A percentile compares a stretch with the other conserved stretches of the same genome.
phyloP scores from a whole-genome alignment of 2,329 filamentous ascomycete genomes.

The Daldinia sp. region DNA sequence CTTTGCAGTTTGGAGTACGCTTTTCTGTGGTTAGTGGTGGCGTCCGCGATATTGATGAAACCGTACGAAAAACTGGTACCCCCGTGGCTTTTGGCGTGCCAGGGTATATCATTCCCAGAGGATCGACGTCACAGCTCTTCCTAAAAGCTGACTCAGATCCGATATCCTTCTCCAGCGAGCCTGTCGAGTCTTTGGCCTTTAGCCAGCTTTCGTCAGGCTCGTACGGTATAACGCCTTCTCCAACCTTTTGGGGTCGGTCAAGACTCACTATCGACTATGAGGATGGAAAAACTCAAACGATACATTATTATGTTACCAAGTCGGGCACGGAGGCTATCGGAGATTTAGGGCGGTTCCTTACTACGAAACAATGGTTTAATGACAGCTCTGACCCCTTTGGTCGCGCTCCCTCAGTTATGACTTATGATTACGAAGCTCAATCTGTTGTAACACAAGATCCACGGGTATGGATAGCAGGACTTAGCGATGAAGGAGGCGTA shows the following conservation, averaged over 20 bases:
- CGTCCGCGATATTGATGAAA: constrained; percentile 57
- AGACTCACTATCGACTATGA: constrained; percentile 58
- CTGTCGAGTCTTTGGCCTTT: constrained; percentile 50
- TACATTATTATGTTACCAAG: constrained; percentile 66
- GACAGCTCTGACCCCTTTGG: constrained; percentile 62
- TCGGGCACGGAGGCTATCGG: constrained; percentile 53
- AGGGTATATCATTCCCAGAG: constrained; percentile 61
- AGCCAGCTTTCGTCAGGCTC: constrained; percentile 41
- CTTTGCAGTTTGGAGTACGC: constrained; percentile 57
- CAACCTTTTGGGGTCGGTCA: constrained; percentile 58
- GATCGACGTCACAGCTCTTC: constrained; percentile 56
- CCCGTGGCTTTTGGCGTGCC: constrained; percentile 63
- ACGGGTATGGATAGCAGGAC: constrained; percentile 65
- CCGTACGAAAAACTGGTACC: constrained; percentile 52
- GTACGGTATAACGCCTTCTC: constrained; percentile 55
- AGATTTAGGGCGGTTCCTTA: constrained; percentile 62
- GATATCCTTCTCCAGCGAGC: constrained; percentile 50
- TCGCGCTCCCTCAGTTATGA: constrained; percentile 63
- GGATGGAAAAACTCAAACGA: constrained; percentile 57
- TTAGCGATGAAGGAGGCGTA: constrained; percentile 67
- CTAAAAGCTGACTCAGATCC: constrained; percentile 53
- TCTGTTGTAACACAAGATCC: constrained; percentile 55
- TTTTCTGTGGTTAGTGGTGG: constrained; percentile 57
- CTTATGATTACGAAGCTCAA: constrained; percentile 60
- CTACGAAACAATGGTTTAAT: constrained; percentile 61